Base-by-base conservation (phyloP, 768 basidiomycete genomes). In the Panaeolus cyanescens region DNA sequence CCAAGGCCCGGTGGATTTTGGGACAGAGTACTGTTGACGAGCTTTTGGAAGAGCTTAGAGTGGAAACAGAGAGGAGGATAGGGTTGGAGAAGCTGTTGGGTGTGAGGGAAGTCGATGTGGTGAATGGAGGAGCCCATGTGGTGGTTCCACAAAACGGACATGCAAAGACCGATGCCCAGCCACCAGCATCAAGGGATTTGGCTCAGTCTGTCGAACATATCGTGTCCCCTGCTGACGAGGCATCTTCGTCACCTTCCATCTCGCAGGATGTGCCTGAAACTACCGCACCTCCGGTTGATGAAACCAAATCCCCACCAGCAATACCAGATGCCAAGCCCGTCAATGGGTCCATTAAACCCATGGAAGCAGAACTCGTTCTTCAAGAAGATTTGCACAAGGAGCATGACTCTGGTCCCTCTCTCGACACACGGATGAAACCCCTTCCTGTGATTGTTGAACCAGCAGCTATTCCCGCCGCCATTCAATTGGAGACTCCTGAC, bases 41-140 rank as follows among this genome's bases (percentile, higher is more conserved):
- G 1, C 72, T 93, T n/a, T 74, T 79, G 36, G 74, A 75, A 42
- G 90, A 93, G 68, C 70, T 93, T 40, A 78, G 86, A 62, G 65
- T 68, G 6, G 89, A 92, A 70, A 79, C 80, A 17, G 77, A 77
- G 59, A 79, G 78, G 64, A 74, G 88, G 34, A 39, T 90, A 53
- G 70, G 74, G 25, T 59, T 84, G 53, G 81, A 83, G 64, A 71
- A 71, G 58, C 36, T 69, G 30, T 56, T 80, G 20, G 70, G 66
- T 1, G 60, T 62, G 33, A 34, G 59, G 56, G 59, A 57, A 30
- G 59, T 13, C 19, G 45, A 6, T 22, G 31, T n/a, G 50, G 33
- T 39, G 39, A 42, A 39, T 33, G 62, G 61, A 6, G 4, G 5
- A 1, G 10, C 8, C 30, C 13, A 15, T 15, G 25, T 13, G 10